Conservation (phyloP, 345 rosid genomes). For the Populus davidiana region DNA sequence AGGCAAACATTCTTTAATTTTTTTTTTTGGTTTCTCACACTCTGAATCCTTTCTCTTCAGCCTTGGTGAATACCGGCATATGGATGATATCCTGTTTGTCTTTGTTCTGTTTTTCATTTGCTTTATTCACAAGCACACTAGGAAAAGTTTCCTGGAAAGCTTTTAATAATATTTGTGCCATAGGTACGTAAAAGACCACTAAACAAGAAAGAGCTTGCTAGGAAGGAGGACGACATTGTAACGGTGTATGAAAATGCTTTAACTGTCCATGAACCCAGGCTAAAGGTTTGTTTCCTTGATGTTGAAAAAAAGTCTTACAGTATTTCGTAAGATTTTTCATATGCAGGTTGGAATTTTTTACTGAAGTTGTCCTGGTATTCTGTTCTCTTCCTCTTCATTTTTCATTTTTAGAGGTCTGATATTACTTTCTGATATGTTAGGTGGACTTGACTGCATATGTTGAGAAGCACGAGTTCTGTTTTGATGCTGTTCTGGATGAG, state of each 20-base stretch:
- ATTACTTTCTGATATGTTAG: constrained; percentile 44
- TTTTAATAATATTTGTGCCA: constrained; percentile 5
- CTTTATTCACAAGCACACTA: not conserved
- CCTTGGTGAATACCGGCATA: not conserved
- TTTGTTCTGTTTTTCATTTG: not conserved
- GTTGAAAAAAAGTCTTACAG: not conserved
- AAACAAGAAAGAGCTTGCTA: constrained; percentile 80
- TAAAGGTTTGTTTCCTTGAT: constrained; percentile 63
- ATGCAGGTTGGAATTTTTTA: not conserved
- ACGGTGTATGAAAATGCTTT: constrained; percentile 65
- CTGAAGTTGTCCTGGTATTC: constrained; percentile 2
- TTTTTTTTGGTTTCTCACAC: not conserved
- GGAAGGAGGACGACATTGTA: constrained; percentile 93
- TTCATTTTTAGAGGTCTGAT: constrained; percentile 8
- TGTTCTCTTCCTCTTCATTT: constrained; percentile 2
- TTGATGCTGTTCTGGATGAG: constrained; percentile 95
- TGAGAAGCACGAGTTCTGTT: constrained; percentile 97
- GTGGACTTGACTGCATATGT: constrained; percentile 99
- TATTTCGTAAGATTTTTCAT: not conserved
- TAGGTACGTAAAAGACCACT: constrained; percentile 96
- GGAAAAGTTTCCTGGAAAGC: constrained; percentile 3
- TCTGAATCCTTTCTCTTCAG: not conserved
- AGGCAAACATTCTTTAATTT: not conserved
- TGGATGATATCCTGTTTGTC: not conserved
- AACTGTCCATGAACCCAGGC: constrained; percentile 87